Evolutionary conservation across 75 land plant genomes (phyloP).

Genomic region (Pinus albicaulis): DNA sequence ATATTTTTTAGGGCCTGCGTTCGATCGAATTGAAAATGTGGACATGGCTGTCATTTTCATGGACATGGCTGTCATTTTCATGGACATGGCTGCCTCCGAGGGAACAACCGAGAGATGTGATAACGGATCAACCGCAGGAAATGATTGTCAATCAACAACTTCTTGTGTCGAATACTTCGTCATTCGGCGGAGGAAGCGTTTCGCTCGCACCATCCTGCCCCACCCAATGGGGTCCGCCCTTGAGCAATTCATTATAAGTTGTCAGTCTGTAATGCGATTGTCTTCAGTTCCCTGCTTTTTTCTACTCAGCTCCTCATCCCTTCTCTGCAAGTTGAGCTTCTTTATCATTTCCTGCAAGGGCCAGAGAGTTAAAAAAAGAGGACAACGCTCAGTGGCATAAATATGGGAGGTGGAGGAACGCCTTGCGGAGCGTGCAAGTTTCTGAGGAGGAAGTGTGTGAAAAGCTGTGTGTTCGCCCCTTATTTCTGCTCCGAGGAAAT

Average conservation of each 20-base stretch:
- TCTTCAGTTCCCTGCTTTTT: too few species aligned
- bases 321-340: too few species aligned
- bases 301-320: too few species aligned
- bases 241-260: too few species aligned
- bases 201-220: background rate
- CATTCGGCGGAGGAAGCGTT: background rate
- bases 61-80: background rate
- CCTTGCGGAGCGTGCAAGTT: slow-evolving; percentile 97
- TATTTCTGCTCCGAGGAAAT: slow-evolving; percentile 76
- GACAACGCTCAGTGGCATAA: background rate
- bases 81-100: background rate
- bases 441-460: slow-evolving; percentile 71
- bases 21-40: too few species aligned
- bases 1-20: too few species aligned
- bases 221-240: background rate
- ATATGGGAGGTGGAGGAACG: slow-evolving; percentile 39
- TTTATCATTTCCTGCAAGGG: too few species aligned
- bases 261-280: background rate
- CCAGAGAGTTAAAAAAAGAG: too few species aligned
- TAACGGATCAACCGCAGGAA: background rate
- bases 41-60: background rate
- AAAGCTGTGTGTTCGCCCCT: slow-evolving; percentile 85
- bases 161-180: background rate
- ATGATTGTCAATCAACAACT: background rate
- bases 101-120: background rate